These are phyloP conservation scores for Hymenoscyphus fructigenus DNA, from an alignment of 2,329 filamentous ascomycete species.

Conservation along the genomic window DNA sequence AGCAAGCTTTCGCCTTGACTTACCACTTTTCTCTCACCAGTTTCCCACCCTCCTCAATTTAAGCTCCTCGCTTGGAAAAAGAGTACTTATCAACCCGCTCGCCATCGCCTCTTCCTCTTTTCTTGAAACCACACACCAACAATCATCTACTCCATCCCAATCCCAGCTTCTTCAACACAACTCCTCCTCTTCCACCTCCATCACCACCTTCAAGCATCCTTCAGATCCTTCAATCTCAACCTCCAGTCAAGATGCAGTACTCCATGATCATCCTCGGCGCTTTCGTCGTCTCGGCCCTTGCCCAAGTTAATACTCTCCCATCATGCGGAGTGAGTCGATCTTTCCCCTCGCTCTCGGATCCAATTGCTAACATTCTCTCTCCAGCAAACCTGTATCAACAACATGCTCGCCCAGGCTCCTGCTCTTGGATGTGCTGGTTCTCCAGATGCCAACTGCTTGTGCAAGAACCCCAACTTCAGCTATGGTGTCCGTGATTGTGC, in stretches of 20 bases:
- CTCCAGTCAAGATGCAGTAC: constrained; percentile 34
- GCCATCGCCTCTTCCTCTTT: neutral
- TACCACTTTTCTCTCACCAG: neutral
- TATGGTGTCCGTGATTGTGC: constrained; percentile 50
- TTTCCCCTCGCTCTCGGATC: neutral
- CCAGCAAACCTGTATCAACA: constrained; percentile 43
- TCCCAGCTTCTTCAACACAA: neutral
- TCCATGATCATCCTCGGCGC: constrained; percentile 30
- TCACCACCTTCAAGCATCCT: neutral
- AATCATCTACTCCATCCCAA: neutral
- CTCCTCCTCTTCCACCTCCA: neutral
- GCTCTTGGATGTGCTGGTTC: constrained; percentile 40
- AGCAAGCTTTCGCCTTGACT: constrained; percentile 1
- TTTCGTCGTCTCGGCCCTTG: constrained; percentile 29
- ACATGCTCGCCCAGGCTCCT: constrained; percentile 44
- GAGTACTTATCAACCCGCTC: neutral
- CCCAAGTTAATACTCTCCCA: constrained; percentile 32
- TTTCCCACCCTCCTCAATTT: neutral
- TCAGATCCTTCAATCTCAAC: constrained; percentile 3
- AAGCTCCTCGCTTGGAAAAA: neutral
- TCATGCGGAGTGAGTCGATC: constrained; percentile 36
- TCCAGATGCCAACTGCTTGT: constrained; percentile 43
- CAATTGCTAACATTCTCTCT: constrained; percentile 21
- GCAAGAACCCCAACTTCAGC: constrained; percentile 44
- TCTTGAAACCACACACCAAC: neutral